Base-by-base conservation (phyloP, 2,329 filamentous ascomycete genomes). In the Chrysoporthe puriensis region DNA sequence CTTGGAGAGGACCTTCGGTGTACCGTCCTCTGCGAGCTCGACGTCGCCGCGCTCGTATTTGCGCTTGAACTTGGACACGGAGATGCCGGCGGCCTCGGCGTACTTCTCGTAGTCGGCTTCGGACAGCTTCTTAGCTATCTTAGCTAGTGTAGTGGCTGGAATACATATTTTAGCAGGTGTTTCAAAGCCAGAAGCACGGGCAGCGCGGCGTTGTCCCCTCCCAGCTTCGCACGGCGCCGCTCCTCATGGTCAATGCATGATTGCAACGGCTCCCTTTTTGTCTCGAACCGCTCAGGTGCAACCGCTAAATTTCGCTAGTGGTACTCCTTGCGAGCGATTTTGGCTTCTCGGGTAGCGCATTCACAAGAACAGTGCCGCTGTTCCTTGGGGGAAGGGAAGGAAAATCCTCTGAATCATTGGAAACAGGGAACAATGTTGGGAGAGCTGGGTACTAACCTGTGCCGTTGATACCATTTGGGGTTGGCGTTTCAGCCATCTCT, bases 21-120 rank as follows among this genome's bases (percentile, higher is more conserved):
- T 89, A 67, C 91, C 91, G 70, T 91, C 86, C 14, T 81, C 80
- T 73, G 84, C 85, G 71, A 93, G 81, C 76, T 88, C 83, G 71
- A 94, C 90, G 75, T 93, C 90, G 48, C 91, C 91, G 70, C 90
- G 86, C 80, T 92, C 91, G 72, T 88, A 88, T 84, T 93, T 93
- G 77, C 90, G 86, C 83, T 91, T 89, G 81, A 93, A 94, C 81
- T 92, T 91, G 82, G 88, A 88, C 64, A 91, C 86, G 8, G 89
- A 91, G 68, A 94, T 82, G 70, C 90, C 91, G 9, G 90, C 87
- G 72, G 86, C 84, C 69, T 86, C 87, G 52, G 91, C 91, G 58
- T 90, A 78, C 57, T 84, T 82, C 77, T 85, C 83, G 73, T 83
- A 87, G 70, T 88, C 86, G 69, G 80, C 84, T 76, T 84, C 88